Evolutionary conservation across 345 rosid genomes (phyloP), one percentile per base, ranked within the genome.

Genomic region (Psidium guajava): DNA sequence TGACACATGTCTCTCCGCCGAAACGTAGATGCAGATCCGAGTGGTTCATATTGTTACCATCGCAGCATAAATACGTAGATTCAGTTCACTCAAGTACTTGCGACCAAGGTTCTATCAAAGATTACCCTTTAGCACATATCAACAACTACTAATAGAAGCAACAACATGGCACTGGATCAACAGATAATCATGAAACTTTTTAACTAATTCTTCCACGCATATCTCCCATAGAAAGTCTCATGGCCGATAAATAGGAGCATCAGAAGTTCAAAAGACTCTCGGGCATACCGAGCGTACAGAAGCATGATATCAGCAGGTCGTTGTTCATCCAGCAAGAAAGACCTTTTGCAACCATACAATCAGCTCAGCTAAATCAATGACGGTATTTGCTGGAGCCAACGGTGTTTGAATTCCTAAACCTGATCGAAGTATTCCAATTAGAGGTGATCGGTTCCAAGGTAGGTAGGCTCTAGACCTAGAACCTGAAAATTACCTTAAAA

Each of bases 1-100:
- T 82, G 83, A 64, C 69, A 87, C 84, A 84, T 53, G 89, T 85
- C 87, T 83, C 73, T 85, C 86, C 32, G 77, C 80, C 40, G 36
- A 54, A 27, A 52, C 58, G 52, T 27, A 82, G 42, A 27, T 82
- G 83, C 56, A 27, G 32, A 81, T 81, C 74, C 15, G 74, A 61
- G 74, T 1, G 74, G 74, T 50, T 54, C 58, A 50, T n/a, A n/a
- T 82, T 50, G 83, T 28, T 82, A 54, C 58, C 57, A 36, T 82
- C 25, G 40, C n/a, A n/a, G 36, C 5, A n/a, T 36, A 82, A 5
- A 15, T 82, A 54, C 24, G 14, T 50, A 49, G 22, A 54, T 51
- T 81, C 22, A 50, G 54, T 40, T 27, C 36, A 40, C 16, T 81
- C 27, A 16, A n/a, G 57, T 16, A 24, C 83, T 15, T 6, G 15